Conservation (phyloP, 148 eudicot species). For the Silene uniflora region DNA sequence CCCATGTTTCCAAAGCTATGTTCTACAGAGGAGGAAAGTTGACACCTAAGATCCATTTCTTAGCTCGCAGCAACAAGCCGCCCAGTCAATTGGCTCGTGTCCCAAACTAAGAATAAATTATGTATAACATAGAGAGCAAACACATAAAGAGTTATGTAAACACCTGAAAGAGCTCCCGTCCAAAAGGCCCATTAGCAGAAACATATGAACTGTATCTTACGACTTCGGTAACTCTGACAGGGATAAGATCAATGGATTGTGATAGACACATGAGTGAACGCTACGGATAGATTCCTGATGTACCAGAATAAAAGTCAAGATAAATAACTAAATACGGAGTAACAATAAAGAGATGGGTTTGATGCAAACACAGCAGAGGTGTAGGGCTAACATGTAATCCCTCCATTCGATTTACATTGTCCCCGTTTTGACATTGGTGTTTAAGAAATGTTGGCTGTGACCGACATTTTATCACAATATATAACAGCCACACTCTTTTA, state of each 20-base stretch:
- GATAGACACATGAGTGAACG: conserved; percentile 24
- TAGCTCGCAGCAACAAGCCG: too few species aligned
- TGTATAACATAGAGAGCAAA: neutral
- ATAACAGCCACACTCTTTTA: neutral
- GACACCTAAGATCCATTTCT: neutral
- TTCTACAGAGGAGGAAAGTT: neutral
- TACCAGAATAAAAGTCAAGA: neutral
- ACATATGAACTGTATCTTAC: conserved; percentile 31
- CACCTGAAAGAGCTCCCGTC: conserved; percentile 50
- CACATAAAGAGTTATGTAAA: conserved; percentile 2
- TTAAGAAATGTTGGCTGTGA: too few species aligned
- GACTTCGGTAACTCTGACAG: conserved; percentile 27
- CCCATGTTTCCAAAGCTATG: neutral
- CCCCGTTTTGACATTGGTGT: too few species aligned
- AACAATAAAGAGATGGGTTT: neutral
- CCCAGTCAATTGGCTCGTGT: too few species aligned
- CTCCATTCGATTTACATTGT: too few species aligned
- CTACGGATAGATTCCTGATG: conserved; percentile 16
- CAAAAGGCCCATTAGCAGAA: conserved; percentile 25
- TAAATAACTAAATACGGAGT: neutral
- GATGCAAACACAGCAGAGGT: neutral
- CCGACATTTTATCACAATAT: too few species aligned
- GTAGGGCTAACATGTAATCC: neutral
- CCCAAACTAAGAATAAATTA: neutral
- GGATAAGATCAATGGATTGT: conserved; percentile 19